Conservation (phyloP, 768 basidiomycete genomes). For the Boletellus ananas region DNA sequence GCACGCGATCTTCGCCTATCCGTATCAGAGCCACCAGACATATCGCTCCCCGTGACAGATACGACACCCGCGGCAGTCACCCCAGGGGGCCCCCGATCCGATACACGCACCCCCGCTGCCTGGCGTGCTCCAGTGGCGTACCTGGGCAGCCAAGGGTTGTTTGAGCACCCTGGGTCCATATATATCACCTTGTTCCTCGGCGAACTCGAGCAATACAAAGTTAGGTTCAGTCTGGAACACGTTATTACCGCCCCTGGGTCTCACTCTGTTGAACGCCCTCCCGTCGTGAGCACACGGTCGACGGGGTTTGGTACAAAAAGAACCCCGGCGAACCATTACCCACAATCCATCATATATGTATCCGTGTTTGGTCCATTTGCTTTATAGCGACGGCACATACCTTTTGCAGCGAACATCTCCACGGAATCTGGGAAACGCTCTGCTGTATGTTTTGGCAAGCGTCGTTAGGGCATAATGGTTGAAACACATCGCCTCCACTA, state of each 20-base stretch:
- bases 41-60: neutral
- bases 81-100: neutral
- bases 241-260: neutral
- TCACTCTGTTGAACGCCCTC: slow-evolving; percentile 10
- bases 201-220: slow-evolving; percentile 6
- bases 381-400: slow-evolving; percentile 39
- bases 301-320: neutral
- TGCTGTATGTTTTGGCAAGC: slow-evolving; percentile 52
- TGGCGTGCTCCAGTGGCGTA: neutral
- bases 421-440: slow-evolving; percentile 54
- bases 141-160: neutral
- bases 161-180: neutral
- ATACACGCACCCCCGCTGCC: neutral
- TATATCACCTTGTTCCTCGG: neutral
- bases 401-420: slow-evolving; percentile 64
- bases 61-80: neutral
- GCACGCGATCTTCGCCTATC: slow-evolving; percentile 23
- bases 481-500: slow-evolving; percentile 52
- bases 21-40: neutral
- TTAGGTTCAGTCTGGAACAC: slow-evolving; percentile 19
- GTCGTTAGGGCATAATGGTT: slow-evolving; percentile 47
- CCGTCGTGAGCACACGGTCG: slow-evolving; percentile 6
- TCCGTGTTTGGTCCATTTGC: slow-evolving; percentile 57
- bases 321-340: too few species aligned
- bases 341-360: slow-evolving; percentile 34